A percentile compares a stretch with the other conserved stretches of the same genome.
Evolutionary conservation across 2,329 filamentous ascomycete species (phyloP).

Genomic region (Cladosporium sp.): DNA sequence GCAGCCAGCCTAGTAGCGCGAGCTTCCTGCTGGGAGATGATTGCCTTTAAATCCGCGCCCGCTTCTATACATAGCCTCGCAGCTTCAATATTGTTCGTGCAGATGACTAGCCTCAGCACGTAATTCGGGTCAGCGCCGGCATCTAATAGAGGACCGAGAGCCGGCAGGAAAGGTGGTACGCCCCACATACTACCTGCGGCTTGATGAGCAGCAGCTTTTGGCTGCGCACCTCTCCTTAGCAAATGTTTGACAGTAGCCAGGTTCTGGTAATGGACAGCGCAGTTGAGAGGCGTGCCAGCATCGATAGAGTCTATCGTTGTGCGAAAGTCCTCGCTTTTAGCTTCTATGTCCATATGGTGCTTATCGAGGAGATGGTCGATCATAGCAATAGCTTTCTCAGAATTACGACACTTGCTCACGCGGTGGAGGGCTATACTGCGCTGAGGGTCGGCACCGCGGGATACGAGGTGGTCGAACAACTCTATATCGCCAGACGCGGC

Average conservation of each 20-base stretch:
- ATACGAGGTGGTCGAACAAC: conserved; percentile 15
- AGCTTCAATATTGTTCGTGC: not conserved
- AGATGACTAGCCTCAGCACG: not conserved
- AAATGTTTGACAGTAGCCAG: conserved; percentile 11
- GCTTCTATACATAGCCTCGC: conserved; percentile 7
- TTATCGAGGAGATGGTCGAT: conserved; percentile 14
- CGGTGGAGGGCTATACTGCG: conserved; percentile 13
- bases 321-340: conserved; percentile 9
- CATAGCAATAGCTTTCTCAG: conserved; percentile 8
- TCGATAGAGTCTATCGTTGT: conserved; percentile 5
- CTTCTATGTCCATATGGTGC: conserved; percentile 15
- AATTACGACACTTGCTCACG: conserved; percentile 7
- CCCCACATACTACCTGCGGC: not conserved
- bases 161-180: not conserved
- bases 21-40: conserved; percentile 1
- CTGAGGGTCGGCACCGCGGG: conserved; percentile 14
- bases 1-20: not conserved
- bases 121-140: conserved; percentile 6
- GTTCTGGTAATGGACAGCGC: conserved; percentile 13
- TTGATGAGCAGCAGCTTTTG: not conserved
- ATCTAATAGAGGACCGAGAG: conserved; percentile 10
- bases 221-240: conserved; percentile 11
- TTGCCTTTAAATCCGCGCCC: conserved; percentile 8
- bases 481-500: conserved; percentile 15
- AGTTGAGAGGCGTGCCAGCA: conserved; percentile 11